A percentile compares a stretch with the other conserved stretches of the same genome.
phyloP scores from a whole-genome alignment of 768 basidiomycete genomes.

The Leccinum boreale region DNA sequence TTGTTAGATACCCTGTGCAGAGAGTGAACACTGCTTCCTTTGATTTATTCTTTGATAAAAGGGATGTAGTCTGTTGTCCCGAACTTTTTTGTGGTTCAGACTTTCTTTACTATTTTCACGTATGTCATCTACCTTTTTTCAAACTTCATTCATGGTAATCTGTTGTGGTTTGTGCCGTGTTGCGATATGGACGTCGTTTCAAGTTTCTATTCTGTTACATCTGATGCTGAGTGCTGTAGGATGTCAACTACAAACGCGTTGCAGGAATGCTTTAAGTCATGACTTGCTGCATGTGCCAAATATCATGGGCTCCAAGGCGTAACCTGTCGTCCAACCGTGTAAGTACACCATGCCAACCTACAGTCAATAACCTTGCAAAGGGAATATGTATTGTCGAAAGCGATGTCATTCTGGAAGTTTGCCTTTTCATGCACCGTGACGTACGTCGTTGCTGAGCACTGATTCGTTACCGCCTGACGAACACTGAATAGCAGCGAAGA shows the following conservation, averaged over 20 bases:
- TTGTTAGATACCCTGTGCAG: slow-evolving; percentile 17
- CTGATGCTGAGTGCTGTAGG: not conserved
- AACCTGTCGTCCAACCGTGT: not conserved
- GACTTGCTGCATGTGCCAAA: not conserved
- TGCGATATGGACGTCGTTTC: slow-evolving; percentile 1
- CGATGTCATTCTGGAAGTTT: not conserved
- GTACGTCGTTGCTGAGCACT: not conserved
- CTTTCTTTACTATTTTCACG: not conserved
- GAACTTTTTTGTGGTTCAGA: not conserved
- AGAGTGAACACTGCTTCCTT: slow-evolving; percentile 3
- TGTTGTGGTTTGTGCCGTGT: slow-evolving; percentile 2
- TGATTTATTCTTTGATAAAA: not conserved
- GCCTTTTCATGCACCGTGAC: not conserved
- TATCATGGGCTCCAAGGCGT: not conserved
- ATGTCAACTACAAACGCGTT: not conserved
- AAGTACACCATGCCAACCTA: not conserved
- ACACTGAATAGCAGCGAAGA: not conserved
- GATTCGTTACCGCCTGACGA: no score
- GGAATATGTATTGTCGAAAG: not conserved
- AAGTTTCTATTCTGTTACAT: not conserved
- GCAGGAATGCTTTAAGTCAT: not conserved
- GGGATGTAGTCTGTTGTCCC: not conserved
- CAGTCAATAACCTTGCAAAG: not conserved
- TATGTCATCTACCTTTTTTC: not conserved
- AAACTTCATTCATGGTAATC: not conserved